Evolutionary conservation across 202 grass and related monocot genomes (phyloP).

Genomic region (Setaria viridis): DNA sequence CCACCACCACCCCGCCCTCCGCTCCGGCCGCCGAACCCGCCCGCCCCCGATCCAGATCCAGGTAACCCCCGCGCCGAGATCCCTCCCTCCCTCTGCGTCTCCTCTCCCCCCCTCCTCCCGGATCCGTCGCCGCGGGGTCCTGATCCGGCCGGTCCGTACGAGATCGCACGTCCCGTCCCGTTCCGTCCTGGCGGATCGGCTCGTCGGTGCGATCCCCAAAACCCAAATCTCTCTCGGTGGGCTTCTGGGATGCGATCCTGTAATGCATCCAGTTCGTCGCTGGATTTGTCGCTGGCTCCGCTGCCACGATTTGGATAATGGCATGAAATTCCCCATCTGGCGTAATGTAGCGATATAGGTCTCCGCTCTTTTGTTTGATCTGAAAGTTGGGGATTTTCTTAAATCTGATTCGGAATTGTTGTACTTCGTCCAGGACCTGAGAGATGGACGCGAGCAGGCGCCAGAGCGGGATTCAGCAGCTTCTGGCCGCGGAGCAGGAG

Average conservation of each 20-base stretch:
- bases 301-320: not conserved
- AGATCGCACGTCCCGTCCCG: not conserved
- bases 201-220: not conserved
- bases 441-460: constrained; percentile 74
- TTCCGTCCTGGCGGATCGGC: not conserved
- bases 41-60: constrained; percentile 27
- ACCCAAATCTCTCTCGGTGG: not conserved
- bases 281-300: not conserved
- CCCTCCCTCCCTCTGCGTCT: not conserved
- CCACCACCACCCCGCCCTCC: not conserved
- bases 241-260: not conserved
- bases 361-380: not conserved
- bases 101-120: not conserved
- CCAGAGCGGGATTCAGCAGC: constrained; percentile 75
- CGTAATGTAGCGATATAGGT: no score
- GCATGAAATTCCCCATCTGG: not conserved
- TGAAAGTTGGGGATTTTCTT: not conserved
- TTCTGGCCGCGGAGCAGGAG: constrained; percentile 83
- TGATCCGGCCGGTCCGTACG: not conserved
- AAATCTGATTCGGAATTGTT: not conserved
- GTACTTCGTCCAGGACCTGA: not conserved
- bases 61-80: not conserved
- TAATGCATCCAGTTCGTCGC: not conserved
- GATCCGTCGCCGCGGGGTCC: not conserved
- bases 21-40: not conserved